Evolutionary conservation across 768 basidiomycete genomes (phyloP).

Genomic region (Amanita pseudoporphyria): DNA sequence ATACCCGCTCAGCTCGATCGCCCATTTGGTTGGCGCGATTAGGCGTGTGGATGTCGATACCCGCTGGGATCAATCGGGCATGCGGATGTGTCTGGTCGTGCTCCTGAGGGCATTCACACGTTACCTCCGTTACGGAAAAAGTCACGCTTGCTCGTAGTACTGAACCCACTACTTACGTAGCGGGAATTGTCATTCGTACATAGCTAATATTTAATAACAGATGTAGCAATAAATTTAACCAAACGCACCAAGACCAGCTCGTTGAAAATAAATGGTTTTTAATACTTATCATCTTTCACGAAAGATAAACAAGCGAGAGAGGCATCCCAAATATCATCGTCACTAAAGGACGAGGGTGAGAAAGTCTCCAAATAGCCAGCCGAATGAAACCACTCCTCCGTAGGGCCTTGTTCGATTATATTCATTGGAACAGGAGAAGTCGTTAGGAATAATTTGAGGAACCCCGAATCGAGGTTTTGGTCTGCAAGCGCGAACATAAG

Average conservation of each 20-base stretch:
- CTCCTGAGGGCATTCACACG: no score
- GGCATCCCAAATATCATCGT: conserved; percentile 23
- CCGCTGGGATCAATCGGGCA: no score
- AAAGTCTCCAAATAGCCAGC: conserved; percentile 4
- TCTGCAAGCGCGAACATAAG: conserved; percentile 33
- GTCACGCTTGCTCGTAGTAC: no score
- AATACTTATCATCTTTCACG: conserved; percentile 7
- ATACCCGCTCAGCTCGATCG: no score
- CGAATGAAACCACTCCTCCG: conserved; percentile 10
- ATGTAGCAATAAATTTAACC: background rate
- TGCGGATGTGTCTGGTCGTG: no score
- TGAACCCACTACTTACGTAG: no score
- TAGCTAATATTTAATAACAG: background rate
- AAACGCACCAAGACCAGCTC: conserved; percentile 1
- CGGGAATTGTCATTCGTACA: no score
- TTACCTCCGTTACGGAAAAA: no score
- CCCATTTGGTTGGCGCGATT: no score
- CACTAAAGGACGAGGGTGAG: conserved; percentile 5
- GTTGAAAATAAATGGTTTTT: background rate
- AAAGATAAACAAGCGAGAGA: conserved; percentile 19
- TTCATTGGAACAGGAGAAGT: conserved; percentile 38
- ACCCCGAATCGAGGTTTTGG: conserved; percentile 33
- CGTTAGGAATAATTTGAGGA: conserved; percentile 50
- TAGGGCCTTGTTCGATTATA: conserved; percentile 35
- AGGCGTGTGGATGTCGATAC: no score